Evolutionary conservation across 345 rosid genomes (phyloP), one percentile per base, ranked within the genome.

Genomic region (Eucalyptus marginata): DNA sequence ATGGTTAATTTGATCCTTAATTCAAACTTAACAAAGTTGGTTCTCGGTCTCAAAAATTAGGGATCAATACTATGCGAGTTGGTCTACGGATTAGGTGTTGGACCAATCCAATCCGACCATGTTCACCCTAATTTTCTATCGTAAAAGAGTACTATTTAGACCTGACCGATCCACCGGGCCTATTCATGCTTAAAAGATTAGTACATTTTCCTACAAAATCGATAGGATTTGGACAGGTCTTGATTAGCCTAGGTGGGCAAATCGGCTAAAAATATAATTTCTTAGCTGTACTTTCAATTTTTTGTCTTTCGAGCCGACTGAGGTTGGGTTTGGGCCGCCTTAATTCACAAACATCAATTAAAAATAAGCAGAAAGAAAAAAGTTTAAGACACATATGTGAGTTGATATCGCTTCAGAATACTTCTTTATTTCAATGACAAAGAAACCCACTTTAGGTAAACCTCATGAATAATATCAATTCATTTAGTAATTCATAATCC

Each of bases 61-160:
- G 2, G 22, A 51, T 17, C 0, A 17, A 17, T 51, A 51, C 24
- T 17, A 17, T 52, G 10, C 4, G 1, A 18, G 24, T 52, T 52
- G 1, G 1, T 52, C 10, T 52, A 4, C 4, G 0, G 0, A 18
- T 52, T 52, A 52, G 0, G 9, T 52, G 10, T 7, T 1, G 0
- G 2, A 52, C 20, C 10, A 52, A 52, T 52, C 4, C 0, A 7
- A 52, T 18, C 8, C 3, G 1, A 7, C 0, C 9, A 52, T 18
- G 0, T 4, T 3, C 22, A 7, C 10, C 4, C 4, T 52, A 52
- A 52, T 52, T 52, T 52, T 52, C 24, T 1, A 52, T 4, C 0
- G 4, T 52, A 17, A 18, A 52, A 52, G 10, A 52, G 56, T 18
- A 52, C 62, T 56, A 56, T 22, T 56, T 56, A 56, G 62, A 56